phyloP scores from a whole-genome alignment of 2,329 filamentous ascomycete species.

The Ophidiomyces ophidiicola region DNA sequence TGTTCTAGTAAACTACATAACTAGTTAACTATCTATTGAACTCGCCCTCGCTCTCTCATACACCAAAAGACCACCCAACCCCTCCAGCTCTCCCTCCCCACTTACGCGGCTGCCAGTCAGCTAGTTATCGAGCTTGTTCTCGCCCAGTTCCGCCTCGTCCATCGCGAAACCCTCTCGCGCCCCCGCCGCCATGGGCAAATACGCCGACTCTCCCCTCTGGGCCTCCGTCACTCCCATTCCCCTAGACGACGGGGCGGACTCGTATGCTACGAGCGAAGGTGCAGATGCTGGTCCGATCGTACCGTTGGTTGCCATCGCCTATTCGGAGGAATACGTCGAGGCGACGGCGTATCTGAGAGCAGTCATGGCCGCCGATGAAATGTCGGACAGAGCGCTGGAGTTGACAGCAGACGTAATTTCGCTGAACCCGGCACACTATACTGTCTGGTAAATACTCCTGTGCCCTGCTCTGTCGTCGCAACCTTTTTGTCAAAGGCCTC shows the following conservation, averaged over 20 bases:
- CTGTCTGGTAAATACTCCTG: constrained; percentile 58
- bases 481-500: neutral
- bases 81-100: neutral
- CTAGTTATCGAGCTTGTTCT: too few relatives aligned
- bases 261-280: constrained; percentile 8
- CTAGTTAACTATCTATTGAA: too few relatives aligned
- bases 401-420: constrained; percentile 82
- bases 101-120: neutral
- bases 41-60: too few relatives aligned
- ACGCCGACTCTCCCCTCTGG: constrained; percentile 59
- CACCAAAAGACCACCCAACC: too few relatives aligned
- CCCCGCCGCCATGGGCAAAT: constrained; percentile 26
- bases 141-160: neutral
- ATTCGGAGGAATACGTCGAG: constrained; percentile 78
- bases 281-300: too few relatives aligned
- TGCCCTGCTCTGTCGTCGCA: neutral
- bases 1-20: too few relatives aligned
- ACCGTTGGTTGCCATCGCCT: constrained; percentile 88
- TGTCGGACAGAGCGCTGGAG: constrained; percentile 61
- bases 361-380: constrained; percentile 79
- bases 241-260: constrained; percentile 56
- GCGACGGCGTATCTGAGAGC: constrained; percentile 88
- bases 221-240: constrained; percentile 68
- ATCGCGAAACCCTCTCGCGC: too few relatives aligned
- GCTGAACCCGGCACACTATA: constrained; percentile 96